Conservation (phyloP, 2,329 filamentous ascomycete genomes). For the Fusarium oxysporum region DNA sequence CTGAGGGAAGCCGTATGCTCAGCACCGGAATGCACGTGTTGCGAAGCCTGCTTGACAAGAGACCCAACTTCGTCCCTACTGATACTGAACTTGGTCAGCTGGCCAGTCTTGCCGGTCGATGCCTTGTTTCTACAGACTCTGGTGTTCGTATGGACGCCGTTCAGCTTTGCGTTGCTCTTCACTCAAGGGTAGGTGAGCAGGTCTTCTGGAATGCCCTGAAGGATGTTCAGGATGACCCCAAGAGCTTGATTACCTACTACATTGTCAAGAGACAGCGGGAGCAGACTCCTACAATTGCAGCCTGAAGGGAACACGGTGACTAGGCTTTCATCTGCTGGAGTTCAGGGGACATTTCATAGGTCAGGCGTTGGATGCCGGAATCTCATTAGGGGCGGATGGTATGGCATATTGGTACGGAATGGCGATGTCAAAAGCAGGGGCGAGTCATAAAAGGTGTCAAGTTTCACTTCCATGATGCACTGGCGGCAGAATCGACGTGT, state of each 20-base stretch:
- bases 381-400: constrained; percentile 23
- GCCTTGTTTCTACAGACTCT: constrained; percentile 70
- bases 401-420: constrained; percentile 11
- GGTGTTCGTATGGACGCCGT: constrained; percentile 80
- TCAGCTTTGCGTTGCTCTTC: constrained; percentile 79
- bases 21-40: constrained; percentile 75
- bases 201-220: constrained; percentile 76
- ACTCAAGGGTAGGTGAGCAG: constrained; percentile 69
- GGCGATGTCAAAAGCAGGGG: constrained; percentile 15
- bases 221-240: constrained; percentile 75
- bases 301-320: not conserved
- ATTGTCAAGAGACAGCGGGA: constrained; percentile 78
- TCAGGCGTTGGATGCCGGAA: constrained; percentile 40
- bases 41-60: constrained; percentile 66
- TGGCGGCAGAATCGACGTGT: constrained; percentile 10
- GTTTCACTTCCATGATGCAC: constrained; percentile 21
- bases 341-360: constrained; percentile 5
- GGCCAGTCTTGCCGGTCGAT: constrained; percentile 63
- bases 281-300: constrained; percentile 41
- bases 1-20: constrained; percentile 63
- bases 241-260: constrained; percentile 84
- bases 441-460: constrained; percentile 6
- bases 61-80: constrained; percentile 60
- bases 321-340: constrained; percentile 4
- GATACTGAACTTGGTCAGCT: constrained; percentile 65